Evolutionary conservation across 306 rosid species (phyloP).

Genomic region (Erythrophleum fordii): DNA sequence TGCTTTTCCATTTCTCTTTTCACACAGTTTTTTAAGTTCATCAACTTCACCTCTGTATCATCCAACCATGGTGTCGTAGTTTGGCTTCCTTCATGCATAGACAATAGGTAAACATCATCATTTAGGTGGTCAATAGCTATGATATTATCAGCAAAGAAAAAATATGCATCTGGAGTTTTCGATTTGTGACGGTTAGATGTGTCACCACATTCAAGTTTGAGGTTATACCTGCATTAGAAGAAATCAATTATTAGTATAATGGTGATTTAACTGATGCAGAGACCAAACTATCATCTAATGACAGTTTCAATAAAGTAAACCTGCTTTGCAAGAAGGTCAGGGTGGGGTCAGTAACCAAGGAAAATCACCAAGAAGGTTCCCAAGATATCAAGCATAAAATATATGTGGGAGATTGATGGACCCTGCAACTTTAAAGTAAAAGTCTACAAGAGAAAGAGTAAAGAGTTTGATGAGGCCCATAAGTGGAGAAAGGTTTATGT

Average conservation of each 20-base stretch:
- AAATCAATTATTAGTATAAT: conserved; percentile 31
- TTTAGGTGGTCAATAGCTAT: conserved; percentile 79
- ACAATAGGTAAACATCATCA: conserved; percentile 82
- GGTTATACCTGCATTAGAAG: conserved; percentile 77
- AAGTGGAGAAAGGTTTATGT: too few relatives aligned
- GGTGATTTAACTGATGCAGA: conserved; percentile 25
- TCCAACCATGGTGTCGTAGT: conserved; percentile 68
- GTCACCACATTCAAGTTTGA: conserved; percentile 87
- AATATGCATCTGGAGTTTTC: conserved; percentile 90
- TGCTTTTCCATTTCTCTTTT: conserved; percentile 45
- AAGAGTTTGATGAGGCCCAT: too few relatives aligned
- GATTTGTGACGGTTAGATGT: conserved; percentile 74
- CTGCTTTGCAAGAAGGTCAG: not conserved
- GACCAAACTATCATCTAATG: conserved; percentile 8
- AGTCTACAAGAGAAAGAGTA: too few relatives aligned
- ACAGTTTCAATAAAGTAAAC: conserved; percentile 6
- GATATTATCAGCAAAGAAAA: conserved; percentile 92
- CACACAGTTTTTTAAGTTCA: conserved; percentile 52
- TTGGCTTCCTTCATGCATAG: conserved; percentile 60
- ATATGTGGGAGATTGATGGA: too few relatives aligned
- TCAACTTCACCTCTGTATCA: conserved; percentile 71
- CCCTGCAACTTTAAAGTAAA: too few relatives aligned
- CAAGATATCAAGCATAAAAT: not conserved
- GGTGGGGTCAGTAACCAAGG: conserved; percentile 8
- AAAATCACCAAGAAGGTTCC: conserved; percentile 10